Evolutionary conservation across 805 yeast genomes (phyloP).

Genomic region (Wickerhamomyces strasburgensis): DNA sequence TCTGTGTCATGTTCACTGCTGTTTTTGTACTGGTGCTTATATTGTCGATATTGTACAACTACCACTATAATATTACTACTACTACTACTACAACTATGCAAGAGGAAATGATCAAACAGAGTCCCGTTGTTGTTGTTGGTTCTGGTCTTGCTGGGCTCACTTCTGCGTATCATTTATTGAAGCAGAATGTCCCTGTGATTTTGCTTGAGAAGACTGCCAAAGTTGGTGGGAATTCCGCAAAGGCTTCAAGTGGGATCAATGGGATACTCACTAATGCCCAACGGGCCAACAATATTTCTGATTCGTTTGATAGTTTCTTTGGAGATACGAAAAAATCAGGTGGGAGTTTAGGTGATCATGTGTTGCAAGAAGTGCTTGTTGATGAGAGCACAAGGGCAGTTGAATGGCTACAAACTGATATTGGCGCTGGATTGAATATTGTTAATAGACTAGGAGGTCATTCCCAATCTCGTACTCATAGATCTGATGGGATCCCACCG

Average conservation of each 20-base stretch:
- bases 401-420: slow-evolving; percentile 64
- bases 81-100: too few species aligned
- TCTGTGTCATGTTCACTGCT: too few species aligned
- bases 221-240: slow-evolving; percentile 56
- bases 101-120: background rate
- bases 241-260: slow-evolving; percentile 60
- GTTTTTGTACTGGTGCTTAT: too few species aligned
- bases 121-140: slow-evolving; percentile 54
- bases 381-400: slow-evolving; percentile 62
- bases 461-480: slow-evolving; percentile 73
- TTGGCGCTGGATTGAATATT: slow-evolving; percentile 57
- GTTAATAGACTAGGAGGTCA: slow-evolving; percentile 83
- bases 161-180: slow-evolving; percentile 52
- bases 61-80: too few species aligned
- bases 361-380: slow-evolving; percentile 54
- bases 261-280: slow-evolving; percentile 72
- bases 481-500: slow-evolving; percentile 61
- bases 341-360: slow-evolving; percentile 51
- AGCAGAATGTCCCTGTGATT: slow-evolving; percentile 36
- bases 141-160: slow-evolving; percentile 77
- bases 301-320: slow-evolving; percentile 54
- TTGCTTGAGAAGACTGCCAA: slow-evolving; percentile 44
- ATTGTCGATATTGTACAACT: too few species aligned
- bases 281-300: slow-evolving; percentile 41
- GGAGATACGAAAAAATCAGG: slow-evolving; percentile 68